Base-by-base conservation (phyloP, 2,329 filamentous ascomycete genomes). In the Cordyceps cateniannulata region DNA sequence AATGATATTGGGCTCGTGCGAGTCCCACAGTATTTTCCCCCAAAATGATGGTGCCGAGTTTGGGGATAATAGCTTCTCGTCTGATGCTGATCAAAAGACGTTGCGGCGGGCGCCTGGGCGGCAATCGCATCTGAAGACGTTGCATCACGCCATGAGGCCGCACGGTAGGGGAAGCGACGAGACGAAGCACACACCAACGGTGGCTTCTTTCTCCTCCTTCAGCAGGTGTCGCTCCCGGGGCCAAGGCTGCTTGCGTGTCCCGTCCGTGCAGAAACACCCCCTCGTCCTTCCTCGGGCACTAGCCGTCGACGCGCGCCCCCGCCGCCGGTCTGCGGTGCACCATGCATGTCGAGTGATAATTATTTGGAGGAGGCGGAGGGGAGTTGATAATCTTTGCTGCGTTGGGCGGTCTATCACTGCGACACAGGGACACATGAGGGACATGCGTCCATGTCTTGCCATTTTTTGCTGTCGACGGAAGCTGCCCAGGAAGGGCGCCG, bases 281-380 rank as follows among this genome's bases (percentile, higher is more conserved):
- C 12, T 18, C 7, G 49, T 29, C 20, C 20, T 29, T 51, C 9
- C 51, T 42, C 22, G 51, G 38, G 51, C 51, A 54, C 6, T 54
- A 54, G 51, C 51, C 35, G 51, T 54, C 51, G 50, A 52, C 51
- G 12, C 51, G n/a, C 35, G n/a, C 51, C 38, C 42, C 42, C 42
- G 18, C 42, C n/a, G 50, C 38, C 38, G 1, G 51, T 44, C 8
- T 29, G 35, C 38, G 40, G 12, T 52, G 20, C 22, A 14, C 32
- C 20, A 52, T 40, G 50, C 50, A 38, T 52, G 50, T 38, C 50
- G 20, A 52, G 32, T 52, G 50, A 52, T 18, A 24, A 52, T 40
- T 38, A 18, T n/a, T 38, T 14, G 7, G 18, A 14, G n/a, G n/a
- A 12, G 27, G 7, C 29, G 10, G n/a, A n/a, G n/a, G n/a, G 48